A percentile compares a stretch with the other conserved stretches of the same genome.
Evolutionary conservation across 768 basidiomycete genomes (phyloP).

Genomic region (Pisolithus albus): DNA sequence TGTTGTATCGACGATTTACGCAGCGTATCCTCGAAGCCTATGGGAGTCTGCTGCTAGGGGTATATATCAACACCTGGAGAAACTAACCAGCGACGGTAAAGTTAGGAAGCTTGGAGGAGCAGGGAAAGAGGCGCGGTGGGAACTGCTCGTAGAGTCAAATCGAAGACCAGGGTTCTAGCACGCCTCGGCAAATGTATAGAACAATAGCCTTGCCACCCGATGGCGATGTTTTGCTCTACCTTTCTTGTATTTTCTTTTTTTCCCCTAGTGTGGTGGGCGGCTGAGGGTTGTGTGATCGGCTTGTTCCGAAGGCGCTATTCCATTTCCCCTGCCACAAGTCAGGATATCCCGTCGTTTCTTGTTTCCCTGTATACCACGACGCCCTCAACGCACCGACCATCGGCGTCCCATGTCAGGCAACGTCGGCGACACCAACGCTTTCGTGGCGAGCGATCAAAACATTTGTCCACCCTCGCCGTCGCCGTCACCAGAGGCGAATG

Average conservation of each 20-base stretch:
- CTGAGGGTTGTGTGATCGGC: constrained; percentile 16
- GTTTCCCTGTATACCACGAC: constrained; percentile 17
- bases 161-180: too few relatives aligned
- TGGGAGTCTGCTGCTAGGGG: constrained; percentile 69
- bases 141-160: constrained; percentile 6
- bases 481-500: constrained; percentile 40
- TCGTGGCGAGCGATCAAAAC: constrained; percentile 14
- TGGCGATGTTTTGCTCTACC: too few relatives aligned
- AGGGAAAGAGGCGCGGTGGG: constrained; percentile 46
- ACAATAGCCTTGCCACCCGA: too few relatives aligned
- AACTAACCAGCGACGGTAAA: constrained; percentile 58
- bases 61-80: constrained; percentile 64
- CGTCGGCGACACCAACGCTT: constrained; percentile 12
- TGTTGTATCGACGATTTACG: constrained; percentile 62
- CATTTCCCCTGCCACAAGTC: constrained; percentile 19
- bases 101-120: constrained; percentile 49
- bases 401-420: constrained; percentile 22
- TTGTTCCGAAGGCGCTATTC: constrained; percentile 24
- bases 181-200: too few relatives aligned
- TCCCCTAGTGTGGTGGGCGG: too few relatives aligned
- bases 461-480: constrained; percentile 25
- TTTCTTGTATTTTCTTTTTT: too few relatives aligned
- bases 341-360: constrained; percentile 27
- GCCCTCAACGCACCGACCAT: constrained; percentile 27
- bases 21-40: constrained; percentile 59